These are phyloP conservation scores for Fagopyrum esculentum DNA, from an alignment of 148 eudicot genomes.

Conservation along the genomic window DNA sequence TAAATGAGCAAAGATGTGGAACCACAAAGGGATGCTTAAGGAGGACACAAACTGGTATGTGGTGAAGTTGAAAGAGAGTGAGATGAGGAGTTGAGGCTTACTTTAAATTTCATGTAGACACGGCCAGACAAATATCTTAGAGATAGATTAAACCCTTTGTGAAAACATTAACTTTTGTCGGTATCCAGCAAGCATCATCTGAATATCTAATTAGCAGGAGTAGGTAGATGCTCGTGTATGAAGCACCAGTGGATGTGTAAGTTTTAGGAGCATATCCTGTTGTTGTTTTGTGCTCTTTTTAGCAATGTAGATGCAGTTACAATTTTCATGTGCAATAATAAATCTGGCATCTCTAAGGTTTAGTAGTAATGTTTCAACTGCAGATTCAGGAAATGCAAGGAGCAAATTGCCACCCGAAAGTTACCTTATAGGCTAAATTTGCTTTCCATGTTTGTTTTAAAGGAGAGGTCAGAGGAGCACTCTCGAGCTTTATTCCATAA, in stretches of 20 bases:
- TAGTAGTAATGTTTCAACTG: neutral
- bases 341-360: neutral
- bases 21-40: conserved; percentile 51
- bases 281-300: neutral
- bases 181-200: neutral
- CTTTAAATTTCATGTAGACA: conserved; percentile 28
- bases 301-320: neutral
- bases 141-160: neutral
- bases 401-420: neutral
- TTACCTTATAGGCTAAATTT: neutral
- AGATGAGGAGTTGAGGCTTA: conserved; percentile 5
- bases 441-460: neutral
- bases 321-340: neutral
- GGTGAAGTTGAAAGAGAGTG: conserved; percentile 37
- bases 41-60: conserved; percentile 76
- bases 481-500: too few species aligned
- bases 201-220: neutral
- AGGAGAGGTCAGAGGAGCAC: too few species aligned
- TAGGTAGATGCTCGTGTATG: neutral
- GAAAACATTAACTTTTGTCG: neutral
- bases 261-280: conserved; percentile 12
- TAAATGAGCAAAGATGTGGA: conserved; percentile 46
- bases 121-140: neutral
- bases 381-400: neutral
- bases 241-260: conserved; percentile 10